These are phyloP conservation scores for Termitomyces sp. DNA, from an alignment of 768 basidiomycete genomes.

Conservation along the genomic window DNA sequence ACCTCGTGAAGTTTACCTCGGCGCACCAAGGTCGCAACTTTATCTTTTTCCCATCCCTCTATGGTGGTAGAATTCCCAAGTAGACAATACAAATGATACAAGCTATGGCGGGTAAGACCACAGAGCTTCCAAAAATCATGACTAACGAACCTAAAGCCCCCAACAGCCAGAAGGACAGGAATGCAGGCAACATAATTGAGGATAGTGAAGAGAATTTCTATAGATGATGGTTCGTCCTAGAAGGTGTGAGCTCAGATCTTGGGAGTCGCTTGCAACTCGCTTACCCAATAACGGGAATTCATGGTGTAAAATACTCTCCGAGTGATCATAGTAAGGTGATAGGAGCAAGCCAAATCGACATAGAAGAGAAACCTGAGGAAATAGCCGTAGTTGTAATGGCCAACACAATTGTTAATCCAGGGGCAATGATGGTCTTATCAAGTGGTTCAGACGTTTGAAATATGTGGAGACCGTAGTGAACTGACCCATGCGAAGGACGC, in stretches of 20 bases:
- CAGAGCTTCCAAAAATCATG: not conserved
- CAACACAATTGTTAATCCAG: slow-evolving; percentile 94
- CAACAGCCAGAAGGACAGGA: slow-evolving; percentile 85
- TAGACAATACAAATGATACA: slow-evolving; percentile 85
- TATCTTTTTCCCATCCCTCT: slow-evolving; percentile 98
- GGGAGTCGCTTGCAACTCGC: slow-evolving; percentile 16
- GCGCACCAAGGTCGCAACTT: slow-evolving; percentile 79
- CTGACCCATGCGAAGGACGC: slow-evolving; percentile 88
- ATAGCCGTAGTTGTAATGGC: slow-evolving; percentile 85
- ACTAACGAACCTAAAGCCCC: slow-evolving; percentile 73
- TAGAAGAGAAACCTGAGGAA: slow-evolving; percentile 91
- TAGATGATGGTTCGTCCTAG: slow-evolving; percentile 65
- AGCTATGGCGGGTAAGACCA: slow-evolving; percentile 33
- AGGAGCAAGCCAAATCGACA: slow-evolving; percentile 86
- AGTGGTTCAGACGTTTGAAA: slow-evolving; percentile 8
- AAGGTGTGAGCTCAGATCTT: not conserved
- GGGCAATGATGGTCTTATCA: slow-evolving; percentile 82
- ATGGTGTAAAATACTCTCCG: slow-evolving; percentile 52
- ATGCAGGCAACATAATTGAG: slow-evolving; percentile 83
- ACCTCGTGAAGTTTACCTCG: slow-evolving; percentile 85
- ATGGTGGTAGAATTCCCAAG: slow-evolving; percentile 89
- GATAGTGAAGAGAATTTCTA: slow-evolving; percentile 81
- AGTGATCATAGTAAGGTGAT: slow-evolving; percentile 84
- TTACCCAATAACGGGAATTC: slow-evolving; percentile 49
- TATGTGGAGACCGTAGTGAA: not conserved